Conservation (phyloP, 2,329 filamentous ascomycete genomes). For the Epichloe festucae region DNA sequence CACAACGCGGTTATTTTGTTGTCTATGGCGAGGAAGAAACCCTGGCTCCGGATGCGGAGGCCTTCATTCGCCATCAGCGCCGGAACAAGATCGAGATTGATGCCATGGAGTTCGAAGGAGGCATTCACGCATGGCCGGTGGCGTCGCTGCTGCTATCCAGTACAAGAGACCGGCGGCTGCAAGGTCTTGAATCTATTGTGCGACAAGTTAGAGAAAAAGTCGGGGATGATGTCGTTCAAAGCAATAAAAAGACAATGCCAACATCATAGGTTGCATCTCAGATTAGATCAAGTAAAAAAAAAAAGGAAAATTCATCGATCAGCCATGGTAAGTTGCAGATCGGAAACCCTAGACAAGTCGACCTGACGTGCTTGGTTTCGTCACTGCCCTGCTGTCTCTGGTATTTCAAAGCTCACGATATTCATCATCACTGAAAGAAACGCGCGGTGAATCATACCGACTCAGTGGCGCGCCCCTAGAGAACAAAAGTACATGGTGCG, state of each 20-base stretch:
- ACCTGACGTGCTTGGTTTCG: constrained; percentile 34
- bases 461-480: not conserved
- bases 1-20: constrained; percentile 53
- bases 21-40: constrained; percentile 68
- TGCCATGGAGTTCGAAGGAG: constrained; percentile 47
- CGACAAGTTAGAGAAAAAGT: constrained; percentile 24
- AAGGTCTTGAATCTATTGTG: constrained; percentile 33
- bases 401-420: constrained; percentile 21
- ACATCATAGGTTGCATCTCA: constrained; percentile 23
- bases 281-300: constrained; percentile 50
- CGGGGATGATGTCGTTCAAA: constrained; percentile 8
- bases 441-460: not conserved
- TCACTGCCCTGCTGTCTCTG: constrained; percentile 21
- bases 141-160: constrained; percentile 45
- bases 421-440: constrained; percentile 26
- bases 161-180: constrained; percentile 34
- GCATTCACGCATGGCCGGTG: constrained; percentile 75
- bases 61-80: constrained; percentile 42
- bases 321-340: constrained; percentile 13
- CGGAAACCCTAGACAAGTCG: constrained; percentile 31
- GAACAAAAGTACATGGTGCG: not conserved
- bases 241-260: constrained; percentile 7
- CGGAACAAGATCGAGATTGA: constrained; percentile 41
- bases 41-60: constrained; percentile 55
- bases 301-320: constrained; percentile 23